Base-by-base conservation (phyloP, 2,329 filamentous ascomycete species). In the Parastagonospora nodorum region DNA sequence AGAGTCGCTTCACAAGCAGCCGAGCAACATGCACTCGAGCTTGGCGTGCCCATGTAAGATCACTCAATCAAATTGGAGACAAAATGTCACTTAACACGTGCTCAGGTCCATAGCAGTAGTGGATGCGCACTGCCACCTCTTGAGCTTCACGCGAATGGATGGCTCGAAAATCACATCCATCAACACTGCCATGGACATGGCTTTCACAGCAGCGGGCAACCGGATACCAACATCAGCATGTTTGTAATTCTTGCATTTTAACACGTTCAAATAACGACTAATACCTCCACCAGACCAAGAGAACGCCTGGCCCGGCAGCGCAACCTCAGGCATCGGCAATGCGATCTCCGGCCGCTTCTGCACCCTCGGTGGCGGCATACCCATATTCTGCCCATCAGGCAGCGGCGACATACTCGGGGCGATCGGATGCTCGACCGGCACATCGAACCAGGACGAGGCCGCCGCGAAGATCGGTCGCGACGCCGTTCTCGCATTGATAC, bases 101-200 rank as follows among this genome's bases (percentile, higher is more conserved):
- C 8, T n/a, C 14, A 49, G 46, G 46, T 43, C 40, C 15, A 49
- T 49, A 43, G 46, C 46, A n/a, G 33, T 49, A 12, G 46, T 49
- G n/a, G 46, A 49, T 12, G 46, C 46, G 5, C 40, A 49, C 15
- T 43, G 42, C 3, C 75, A 78, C 51, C 75, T 80, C 33, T 67
- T 78, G 19, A 64, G 71, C 61, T 79, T 79, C 67, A 66, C 62
- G 33, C 75, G 76, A 61, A 78, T 78, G 75, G 74, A 76, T 55
- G 70, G 66, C 50, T 75, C 75, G 31, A 79, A 78, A 54, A 65
- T 78, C 28, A 78, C 76, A 14, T 74, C 81, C 4, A 81, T 86
- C 55, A 82, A 83, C 67, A 80, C 87, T 61, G 80, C 83, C 1
- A 86, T 88, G 5, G 84, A 87, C 42, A 81, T 83, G 65, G 81